Evolutionary conservation across 305 asterid species (phyloP).

Genomic region (Fraxinus sp.): DNA sequence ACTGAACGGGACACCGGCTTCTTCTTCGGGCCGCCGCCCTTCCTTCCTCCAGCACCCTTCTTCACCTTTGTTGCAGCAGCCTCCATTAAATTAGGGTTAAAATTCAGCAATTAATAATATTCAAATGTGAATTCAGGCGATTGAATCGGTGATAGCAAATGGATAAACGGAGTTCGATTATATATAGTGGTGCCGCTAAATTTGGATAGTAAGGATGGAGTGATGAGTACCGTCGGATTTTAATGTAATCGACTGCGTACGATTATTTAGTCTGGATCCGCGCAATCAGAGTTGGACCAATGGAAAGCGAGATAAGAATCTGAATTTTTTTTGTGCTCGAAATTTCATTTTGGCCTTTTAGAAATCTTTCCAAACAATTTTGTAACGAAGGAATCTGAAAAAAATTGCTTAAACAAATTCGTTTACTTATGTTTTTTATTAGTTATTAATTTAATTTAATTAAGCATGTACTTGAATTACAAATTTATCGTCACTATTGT

Average conservation of each 20-base stretch:
- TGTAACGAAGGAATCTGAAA: not conserved
- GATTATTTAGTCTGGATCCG: not conserved
- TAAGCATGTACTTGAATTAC: not conserved
- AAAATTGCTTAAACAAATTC: not conserved
- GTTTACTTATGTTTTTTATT: not conserved
- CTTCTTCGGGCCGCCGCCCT: constrained; percentile 23
- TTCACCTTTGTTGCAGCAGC: constrained; percentile 5
- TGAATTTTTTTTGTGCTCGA: not conserved
- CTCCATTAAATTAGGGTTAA: not conserved
- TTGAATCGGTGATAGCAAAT: not conserved
- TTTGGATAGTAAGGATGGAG: not conserved
- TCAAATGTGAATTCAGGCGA: not conserved
- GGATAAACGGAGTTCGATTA: not conserved
- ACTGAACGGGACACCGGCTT: constrained; percentile 18
- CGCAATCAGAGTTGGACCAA: not conserved
- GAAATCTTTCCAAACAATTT: not conserved
- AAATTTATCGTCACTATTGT: no score
- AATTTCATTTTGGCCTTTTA: not conserved
- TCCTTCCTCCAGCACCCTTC: constrained; percentile 8
- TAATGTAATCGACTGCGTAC: not conserved
- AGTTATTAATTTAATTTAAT: not conserved
- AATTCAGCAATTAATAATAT: not conserved
- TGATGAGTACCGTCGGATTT: not conserved
- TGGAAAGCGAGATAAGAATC: not conserved
- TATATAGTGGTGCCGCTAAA: constrained; percentile 7